phyloP scores from a whole-genome alignment of 2,329 filamentous ascomycete species.

The Stemphylium vesicarium region DNA sequence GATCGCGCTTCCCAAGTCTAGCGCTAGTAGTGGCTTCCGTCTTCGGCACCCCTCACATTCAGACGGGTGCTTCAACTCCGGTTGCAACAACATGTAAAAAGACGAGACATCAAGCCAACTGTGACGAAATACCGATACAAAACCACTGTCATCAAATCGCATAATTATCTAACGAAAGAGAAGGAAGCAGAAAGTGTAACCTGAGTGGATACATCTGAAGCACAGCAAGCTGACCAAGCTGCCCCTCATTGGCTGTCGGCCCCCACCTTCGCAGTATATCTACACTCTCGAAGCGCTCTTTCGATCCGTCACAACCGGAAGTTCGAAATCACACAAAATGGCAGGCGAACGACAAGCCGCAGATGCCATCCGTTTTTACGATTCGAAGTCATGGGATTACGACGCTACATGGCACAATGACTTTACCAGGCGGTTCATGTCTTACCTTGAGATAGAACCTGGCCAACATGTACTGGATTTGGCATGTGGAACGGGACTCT shows the following conservation, averaged over 20 bases:
- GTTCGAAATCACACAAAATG: constrained; percentile 12
- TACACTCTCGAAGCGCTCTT: background rate
- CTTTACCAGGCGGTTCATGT: constrained; percentile 49
- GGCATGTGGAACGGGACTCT: constrained; percentile 55
- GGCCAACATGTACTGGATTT: constrained; percentile 54
- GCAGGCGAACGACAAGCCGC: constrained; percentile 31
- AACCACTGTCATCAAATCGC: background rate
- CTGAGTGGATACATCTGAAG: constrained; percentile 11
- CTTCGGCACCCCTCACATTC: constrained; percentile 15
- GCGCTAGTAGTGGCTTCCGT: constrained; percentile 3
- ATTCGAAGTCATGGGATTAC: constrained; percentile 45
- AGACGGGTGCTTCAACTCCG: constrained; percentile 6
- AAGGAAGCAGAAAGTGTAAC: background rate
- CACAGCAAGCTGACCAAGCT: constrained; percentile 4
- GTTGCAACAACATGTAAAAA: background rate
- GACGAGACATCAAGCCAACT: background rate
- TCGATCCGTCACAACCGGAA: background rate
- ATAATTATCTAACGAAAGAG: background rate
- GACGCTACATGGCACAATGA: constrained; percentile 52
- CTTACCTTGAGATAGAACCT: constrained; percentile 37
- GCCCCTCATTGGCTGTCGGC: constrained; percentile 3
- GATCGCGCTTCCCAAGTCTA: constrained; percentile 1
- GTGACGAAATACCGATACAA: background rate
- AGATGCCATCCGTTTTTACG: constrained; percentile 45
- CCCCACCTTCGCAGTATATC: background rate